A percentile compares a stretch with the other conserved stretches of the same genome.
phyloP scores from a whole-genome alignment of 2,329 filamentous ascomycete species.

The Pseudogymnoascus sp. region DNA sequence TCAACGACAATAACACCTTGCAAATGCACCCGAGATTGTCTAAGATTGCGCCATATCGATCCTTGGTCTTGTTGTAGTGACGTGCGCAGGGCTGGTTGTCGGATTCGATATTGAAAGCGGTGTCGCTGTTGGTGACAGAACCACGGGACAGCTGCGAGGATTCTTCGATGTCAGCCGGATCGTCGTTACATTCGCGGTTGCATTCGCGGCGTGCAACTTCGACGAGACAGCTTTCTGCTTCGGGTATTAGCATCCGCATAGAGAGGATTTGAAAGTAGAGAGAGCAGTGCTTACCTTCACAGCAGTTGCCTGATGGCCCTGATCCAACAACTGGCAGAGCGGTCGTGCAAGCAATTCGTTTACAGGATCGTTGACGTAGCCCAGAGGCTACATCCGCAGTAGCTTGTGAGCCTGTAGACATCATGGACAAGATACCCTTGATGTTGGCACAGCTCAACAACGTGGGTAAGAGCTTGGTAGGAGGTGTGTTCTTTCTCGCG shows the following conservation, averaged over 20 bases:
- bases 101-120: too few relatives aligned
- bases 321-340: conserved; percentile 3
- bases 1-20: conserved; percentile 41
- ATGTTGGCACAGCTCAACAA: too few relatives aligned
- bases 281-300: not conserved
- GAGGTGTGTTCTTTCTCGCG: too few relatives aligned
- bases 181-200: not conserved
- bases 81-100: conserved; percentile 5
- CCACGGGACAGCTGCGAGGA: not conserved
- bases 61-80: conserved; percentile 7
- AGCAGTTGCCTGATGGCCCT: not conserved
- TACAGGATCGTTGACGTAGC: too few relatives aligned
- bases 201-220: conserved; percentile 10
- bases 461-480: too few relatives aligned
- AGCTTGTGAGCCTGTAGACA: too few relatives aligned
- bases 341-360: not conserved
- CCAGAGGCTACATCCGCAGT: too few relatives aligned
- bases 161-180: not conserved
- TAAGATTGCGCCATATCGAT: conserved; percentile 27
- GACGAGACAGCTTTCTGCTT: conserved; percentile 7
- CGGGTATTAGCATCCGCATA: not conserved
- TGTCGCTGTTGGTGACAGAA: not conserved
- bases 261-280: not conserved
- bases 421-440: too few relatives aligned
- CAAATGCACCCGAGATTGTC: conserved; percentile 46